These are phyloP conservation scores for Ophiocordyceps camponoti-rufipedis DNA, from an alignment of 2,329 filamentous ascomycete species.

Conservation along the genomic window DNA sequence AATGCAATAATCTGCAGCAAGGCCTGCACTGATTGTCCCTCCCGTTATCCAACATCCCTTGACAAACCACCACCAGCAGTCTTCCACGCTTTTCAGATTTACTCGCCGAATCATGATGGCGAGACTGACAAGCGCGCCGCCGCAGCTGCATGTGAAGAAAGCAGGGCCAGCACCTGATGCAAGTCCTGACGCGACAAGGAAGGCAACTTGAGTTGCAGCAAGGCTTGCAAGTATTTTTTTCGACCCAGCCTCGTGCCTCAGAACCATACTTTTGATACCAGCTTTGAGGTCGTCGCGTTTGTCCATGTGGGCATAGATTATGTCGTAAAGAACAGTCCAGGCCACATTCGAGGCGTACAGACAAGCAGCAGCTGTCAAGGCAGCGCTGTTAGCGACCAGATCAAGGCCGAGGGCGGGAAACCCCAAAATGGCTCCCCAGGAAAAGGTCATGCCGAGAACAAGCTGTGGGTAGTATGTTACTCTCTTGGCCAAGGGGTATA, in stretches of 20 bases:
- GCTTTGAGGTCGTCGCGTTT: conserved; percentile 71
- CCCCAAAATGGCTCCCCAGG: conserved; percentile 77
- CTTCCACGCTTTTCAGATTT: conserved; percentile 43
- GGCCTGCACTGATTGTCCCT: conserved; percentile 38
- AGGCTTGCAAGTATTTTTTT: conserved; percentile 58
- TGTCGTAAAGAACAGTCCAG: conserved; percentile 82
- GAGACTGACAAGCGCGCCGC: conserved; percentile 41
- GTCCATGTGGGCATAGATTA: conserved; percentile 89
- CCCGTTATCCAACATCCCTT: conserved; percentile 54
- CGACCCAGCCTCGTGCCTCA: conserved; percentile 60
- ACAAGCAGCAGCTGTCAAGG: conserved; percentile 45
- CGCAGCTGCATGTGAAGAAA: conserved; percentile 50
- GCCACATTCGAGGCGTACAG: conserved; percentile 65
- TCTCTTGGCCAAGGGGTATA: conserved; percentile 70
- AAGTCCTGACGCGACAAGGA: conserved; percentile 52
- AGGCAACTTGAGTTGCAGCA: conserved; percentile 47
- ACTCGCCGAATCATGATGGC: conserved; percentile 50
- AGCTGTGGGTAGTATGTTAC: conserved; percentile 78
- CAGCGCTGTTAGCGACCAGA: conserved; percentile 42
- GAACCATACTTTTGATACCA: conserved; percentile 74
- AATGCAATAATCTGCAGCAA: conserved; percentile 40
- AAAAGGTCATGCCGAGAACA: conserved; percentile 69
- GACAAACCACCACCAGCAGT: conserved; percentile 65
- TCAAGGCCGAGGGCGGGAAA: conserved; percentile 71
- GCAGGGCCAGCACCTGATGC: conserved; percentile 49